Evolutionary conservation across 2,329 filamentous ascomycete genomes (phyloP), one percentile per base, ranked within the genome.

Genomic region (Dactylellina cionopaga): DNA sequence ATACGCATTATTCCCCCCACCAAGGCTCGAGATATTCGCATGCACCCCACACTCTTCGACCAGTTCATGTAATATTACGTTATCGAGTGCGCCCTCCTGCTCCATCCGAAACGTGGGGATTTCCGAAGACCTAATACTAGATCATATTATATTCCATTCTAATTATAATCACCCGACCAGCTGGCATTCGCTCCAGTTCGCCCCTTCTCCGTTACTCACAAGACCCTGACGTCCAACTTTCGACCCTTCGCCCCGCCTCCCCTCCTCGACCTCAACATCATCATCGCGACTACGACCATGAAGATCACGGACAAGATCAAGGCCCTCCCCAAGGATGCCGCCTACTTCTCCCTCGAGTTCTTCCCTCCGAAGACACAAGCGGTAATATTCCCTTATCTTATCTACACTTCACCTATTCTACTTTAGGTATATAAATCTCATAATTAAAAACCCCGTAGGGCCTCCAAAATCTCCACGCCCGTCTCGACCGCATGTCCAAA

Each of bases 321-420:
- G 37, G 33, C 51, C 51, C 66, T 71, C 11, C 66, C 66, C 24
- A 63, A 64, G 51, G 58, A 71, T 64, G 68, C 59, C 31, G 56
- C 87, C 80, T 98, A 95, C 84, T 96, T 96, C 82, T 98, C 95
- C 49, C 89, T 98, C 81, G 95, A 99, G 83, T 99, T 99, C 87
- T 99, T 99, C 83, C 95, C 95, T 76, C 95, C 95, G 75, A 99
- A 98, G 84, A 99, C 95, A 47, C 86, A 90, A 74, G 96, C 96
- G 89, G 86, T 87, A 78, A 77, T 76, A 39, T 19, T 43, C 76
- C 77, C 75, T 76, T 33, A 33, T 43, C 44, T 25, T 35, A 43
- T 55, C 29, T 17, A 47, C 27, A 13, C 19, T 13, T 31, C 33
- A 10, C 17, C 13, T 17, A 52, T n/a, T 11, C 24, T 27, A 17